Evolutionary conservation across 2,329 filamentous ascomycete species (phyloP), one percentile per base, ranked within the genome.

Genomic region (Pezicula neosporulosa): DNA sequence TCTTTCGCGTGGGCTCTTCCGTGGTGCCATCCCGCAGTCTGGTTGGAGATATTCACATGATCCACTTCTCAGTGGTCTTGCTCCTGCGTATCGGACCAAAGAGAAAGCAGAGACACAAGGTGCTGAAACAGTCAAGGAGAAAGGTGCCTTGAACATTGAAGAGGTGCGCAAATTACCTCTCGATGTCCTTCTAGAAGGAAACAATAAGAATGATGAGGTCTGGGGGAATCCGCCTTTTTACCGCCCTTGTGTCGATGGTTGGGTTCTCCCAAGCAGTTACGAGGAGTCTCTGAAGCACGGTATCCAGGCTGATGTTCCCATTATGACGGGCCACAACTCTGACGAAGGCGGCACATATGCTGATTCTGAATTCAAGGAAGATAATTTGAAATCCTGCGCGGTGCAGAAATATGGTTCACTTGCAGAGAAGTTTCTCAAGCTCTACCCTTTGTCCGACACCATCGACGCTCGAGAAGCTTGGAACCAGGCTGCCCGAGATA

Each of bases 291-390:
- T 66, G 3, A 19, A 52, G 18, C 45, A 61, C 2, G 63, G 63
- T 28, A 42, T 58, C 1, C 60, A 60, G 9, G 56, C 66, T 33
- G 51, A 68, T 38, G 59, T 68, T 3, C 61, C 62, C 18, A 48
- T 67, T n/a, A 49, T 68, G 12, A 67, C 65, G 1, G 64, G 64
- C 19, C 66, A 66, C 53, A 67, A 57, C 44, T 55, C 53, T 36
- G 66, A 67, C 24, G 64, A 68, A 52, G 60, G 52, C 28, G 63
- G 65, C 15, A 59, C 61, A 1, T 52, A 30, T 35, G 61, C 59
- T n/a, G 53, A 53, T 15, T 55, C 61, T 2, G 54, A 60, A 19
- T 21, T 53, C 30, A 56, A 61, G 51, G 35, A 13, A 37, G 35
- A 37, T 6, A 3, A 37, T 37, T 37, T 37, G 3, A 37, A 37